Base-by-base conservation (phyloP, 2,329 filamentous ascomycete species). In the Boeremia lycopersici region DNA sequence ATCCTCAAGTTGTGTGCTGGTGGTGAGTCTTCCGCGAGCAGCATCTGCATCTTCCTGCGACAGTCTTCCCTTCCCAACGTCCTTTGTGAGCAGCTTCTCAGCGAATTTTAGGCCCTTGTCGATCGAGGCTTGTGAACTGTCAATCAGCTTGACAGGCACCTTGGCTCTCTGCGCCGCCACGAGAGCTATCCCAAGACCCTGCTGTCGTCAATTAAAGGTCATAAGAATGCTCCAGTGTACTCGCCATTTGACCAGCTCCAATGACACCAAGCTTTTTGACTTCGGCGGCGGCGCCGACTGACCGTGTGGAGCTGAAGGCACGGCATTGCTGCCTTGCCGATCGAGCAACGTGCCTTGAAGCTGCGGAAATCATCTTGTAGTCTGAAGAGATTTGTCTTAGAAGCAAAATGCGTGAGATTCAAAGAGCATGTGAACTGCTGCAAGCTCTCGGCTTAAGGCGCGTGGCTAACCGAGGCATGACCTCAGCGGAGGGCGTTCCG, bases 181-280 rank as follows among this genome's bases (percentile, higher is more conserved):
- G 13, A 99, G 86, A 45, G 95, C 95, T 74, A 99, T 99, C 56
- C 95, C 95, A 39, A 99, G 81, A 56, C 95, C 95, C 93, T 98
- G 38, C 12, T 7, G 38, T 8, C 51, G 63, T 76, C 50, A 75
- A 63, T 58, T 51, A 13, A 34, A 10, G 6, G 19, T 12, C 23
- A 40, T 48, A 8, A 26, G 13, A 11, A 38, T 8, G n/a, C 10
- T 8, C 40, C 5, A 13, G 25, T 30, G 29, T 36, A 58, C 82
- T 71, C 77, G 96, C 93, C 93, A 98, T 97, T 76, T 98, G 95
- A 26, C 95, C 95, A 48, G 93, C 93, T 63, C 95, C 95, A 70
- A 99, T 83, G 44, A 99, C 93, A 70, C 93, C 95, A 36, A 99
- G 79, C 63, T 85, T 89, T 79, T 93, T 96, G 59, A 99, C 88